Conservation (phyloP, 768 basidiomycete species). For the Leucocoprinus leucothites region DNA sequence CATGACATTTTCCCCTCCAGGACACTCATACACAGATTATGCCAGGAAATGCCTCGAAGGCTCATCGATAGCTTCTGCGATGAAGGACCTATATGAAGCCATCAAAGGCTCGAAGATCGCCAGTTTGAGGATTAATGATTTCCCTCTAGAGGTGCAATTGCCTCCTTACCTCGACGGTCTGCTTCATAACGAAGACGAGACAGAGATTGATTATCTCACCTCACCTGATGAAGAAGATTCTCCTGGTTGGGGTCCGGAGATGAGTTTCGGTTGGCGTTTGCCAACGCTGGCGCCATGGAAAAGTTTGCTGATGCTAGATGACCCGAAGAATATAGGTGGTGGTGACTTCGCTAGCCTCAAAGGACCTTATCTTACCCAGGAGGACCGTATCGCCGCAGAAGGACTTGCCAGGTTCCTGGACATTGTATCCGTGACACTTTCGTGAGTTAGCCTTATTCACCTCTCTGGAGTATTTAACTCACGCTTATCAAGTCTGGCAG, state of each 20-base stretch:
- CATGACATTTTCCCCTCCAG: constrained; percentile 29
- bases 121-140: constrained; percentile 71
- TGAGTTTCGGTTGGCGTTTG: constrained; percentile 70
- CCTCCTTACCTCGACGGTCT: constrained; percentile 77
- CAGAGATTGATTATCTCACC: constrained; percentile 48
- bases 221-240: constrained; percentile 49
- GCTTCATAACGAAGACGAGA: constrained; percentile 62
- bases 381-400: constrained; percentile 67
- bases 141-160: constrained; percentile 83
- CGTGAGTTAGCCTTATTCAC: constrained; percentile 44
- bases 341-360: constrained; percentile 55
- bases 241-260: constrained; percentile 62
- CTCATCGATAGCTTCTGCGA: constrained; percentile 75
- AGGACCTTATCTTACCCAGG: constrained; percentile 56
- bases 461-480: background rate
- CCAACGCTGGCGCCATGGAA: constrained; percentile 89
- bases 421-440: constrained; percentile 68
- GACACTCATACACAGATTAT: constrained; percentile 56
- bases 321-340: constrained; percentile 39
- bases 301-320: constrained; percentile 73
- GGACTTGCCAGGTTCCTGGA: constrained; percentile 75
- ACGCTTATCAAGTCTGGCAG: constrained; percentile 51
- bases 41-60: constrained; percentile 53
- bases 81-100: constrained; percentile 76
- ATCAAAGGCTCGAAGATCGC: constrained; percentile 76